Conservation (phyloP, 495 filamentous ascomycete species). For the Neurospora sp. region DNA sequence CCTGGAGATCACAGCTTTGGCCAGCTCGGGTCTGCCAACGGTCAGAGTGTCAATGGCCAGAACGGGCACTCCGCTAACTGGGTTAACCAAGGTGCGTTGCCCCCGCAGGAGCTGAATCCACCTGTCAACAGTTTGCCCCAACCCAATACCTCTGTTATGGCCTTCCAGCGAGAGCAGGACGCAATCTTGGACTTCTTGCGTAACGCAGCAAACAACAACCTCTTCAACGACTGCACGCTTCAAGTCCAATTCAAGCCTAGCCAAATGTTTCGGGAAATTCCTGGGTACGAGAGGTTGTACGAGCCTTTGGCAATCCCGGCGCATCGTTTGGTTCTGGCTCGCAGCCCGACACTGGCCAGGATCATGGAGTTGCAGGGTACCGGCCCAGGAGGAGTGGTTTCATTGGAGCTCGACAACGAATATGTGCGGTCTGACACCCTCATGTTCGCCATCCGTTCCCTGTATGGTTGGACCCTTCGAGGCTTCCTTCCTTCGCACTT, state of each 20-base stretch:
- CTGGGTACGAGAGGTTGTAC: slow-evolving; percentile 26
- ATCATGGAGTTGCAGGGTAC: slow-evolving; percentile 12
- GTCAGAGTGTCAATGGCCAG: slow-evolving; percentile 7
- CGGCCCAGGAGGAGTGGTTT: slow-evolving; percentile 21
- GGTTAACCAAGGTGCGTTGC: not conserved
- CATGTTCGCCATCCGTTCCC: slow-evolving; percentile 34
- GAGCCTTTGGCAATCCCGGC: slow-evolving; percentile 30
- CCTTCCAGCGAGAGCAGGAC: slow-evolving; percentile 18
- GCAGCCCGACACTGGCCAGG: slow-evolving; percentile 31
- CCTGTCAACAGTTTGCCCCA: slow-evolving; percentile 3
- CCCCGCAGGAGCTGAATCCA: slow-evolving; percentile 4
- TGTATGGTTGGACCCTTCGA: slow-evolving; percentile 34
- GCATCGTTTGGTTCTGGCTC: slow-evolving; percentile 43
- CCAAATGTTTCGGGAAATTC: slow-evolving; percentile 33
- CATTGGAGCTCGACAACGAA: slow-evolving; percentile 34
- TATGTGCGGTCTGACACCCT: slow-evolving; percentile 40
- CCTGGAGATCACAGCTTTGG: slow-evolving; percentile 22
- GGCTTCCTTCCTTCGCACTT: slow-evolving; percentile 12
- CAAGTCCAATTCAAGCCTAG: slow-evolving; percentile 33
- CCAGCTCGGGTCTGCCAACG: slow-evolving; percentile 15
- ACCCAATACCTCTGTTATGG: not conserved
- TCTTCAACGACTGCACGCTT: slow-evolving; percentile 40
- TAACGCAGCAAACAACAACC: slow-evolving; percentile 28
- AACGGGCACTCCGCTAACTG: not conserved
- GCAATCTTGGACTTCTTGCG: slow-evolving; percentile 27